Percentiles rank a stretch among this genome's conserved stretches.
These are phyloP conservation scores for Gracilaria domingensis DNA, from an alignment of 23 red algal genomes.

Conservation along the genomic window DNA sequence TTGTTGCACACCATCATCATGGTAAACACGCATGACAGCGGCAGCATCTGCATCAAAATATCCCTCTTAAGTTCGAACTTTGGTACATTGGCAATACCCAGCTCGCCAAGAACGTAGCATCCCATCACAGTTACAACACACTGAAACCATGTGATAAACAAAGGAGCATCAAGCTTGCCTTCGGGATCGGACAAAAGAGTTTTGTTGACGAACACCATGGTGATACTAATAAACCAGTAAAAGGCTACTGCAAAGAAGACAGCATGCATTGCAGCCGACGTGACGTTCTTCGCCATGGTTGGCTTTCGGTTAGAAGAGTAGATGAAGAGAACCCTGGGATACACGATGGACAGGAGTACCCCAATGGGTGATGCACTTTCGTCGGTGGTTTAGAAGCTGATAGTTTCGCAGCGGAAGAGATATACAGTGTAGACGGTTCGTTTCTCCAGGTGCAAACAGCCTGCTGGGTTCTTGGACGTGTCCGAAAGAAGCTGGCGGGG, in stretches of 20 bases:
- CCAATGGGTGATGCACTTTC: neutral
- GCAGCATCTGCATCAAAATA: conserved; percentile 69
- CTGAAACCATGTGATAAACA: conserved; percentile 98
- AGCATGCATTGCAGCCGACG: conserved; percentile 56
- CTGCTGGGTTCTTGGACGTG: no score
- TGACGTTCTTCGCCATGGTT: conserved; percentile 5
- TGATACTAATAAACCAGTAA: conserved; percentile 94
- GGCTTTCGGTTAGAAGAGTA: neutral
- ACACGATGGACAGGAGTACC: neutral
- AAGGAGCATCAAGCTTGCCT: conserved; percentile 86
- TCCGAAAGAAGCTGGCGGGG: no score
- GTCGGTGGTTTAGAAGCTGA: neutral
- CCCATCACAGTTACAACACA: conserved; percentile 81
- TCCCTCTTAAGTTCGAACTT: conserved; percentile 69
- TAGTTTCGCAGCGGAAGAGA: no score
- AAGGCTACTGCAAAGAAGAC: conserved; percentile 86
- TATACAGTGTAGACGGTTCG: no score
- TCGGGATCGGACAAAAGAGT: conserved; percentile 75
- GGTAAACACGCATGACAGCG: conserved; percentile 87
- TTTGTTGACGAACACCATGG: conserved; percentile 98
- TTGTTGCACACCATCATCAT: conserved; percentile 94
- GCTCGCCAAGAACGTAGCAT: conserved; percentile 70
- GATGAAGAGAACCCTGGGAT: neutral
- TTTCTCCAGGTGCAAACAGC: no score
- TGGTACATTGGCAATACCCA: conserved; percentile 83